phyloP scores from a whole-genome alignment of 495 filamentous ascomycete species.

The Copromyces sp. region DNA sequence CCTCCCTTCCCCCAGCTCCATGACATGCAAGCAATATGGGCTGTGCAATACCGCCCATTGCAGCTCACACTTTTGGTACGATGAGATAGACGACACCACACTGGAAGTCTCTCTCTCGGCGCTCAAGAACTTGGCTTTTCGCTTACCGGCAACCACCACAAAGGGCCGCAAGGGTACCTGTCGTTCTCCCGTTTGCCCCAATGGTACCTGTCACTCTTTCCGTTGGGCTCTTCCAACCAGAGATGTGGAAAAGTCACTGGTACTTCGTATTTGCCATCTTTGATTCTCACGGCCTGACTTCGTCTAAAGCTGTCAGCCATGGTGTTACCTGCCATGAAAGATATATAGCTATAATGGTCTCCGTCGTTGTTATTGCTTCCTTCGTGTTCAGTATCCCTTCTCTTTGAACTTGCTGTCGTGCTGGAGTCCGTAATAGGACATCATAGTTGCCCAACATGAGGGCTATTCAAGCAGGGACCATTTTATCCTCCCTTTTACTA shows the following conservation, averaged over 20 bases:
- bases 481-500: slow-evolving; percentile 10
- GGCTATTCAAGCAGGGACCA: slow-evolving; percentile 8
- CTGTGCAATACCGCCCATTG: background rate
- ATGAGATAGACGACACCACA: background rate
- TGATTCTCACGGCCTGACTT: background rate
- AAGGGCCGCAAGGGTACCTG: background rate
- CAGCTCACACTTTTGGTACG: background rate
- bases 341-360: background rate
- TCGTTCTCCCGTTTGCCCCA: background rate
- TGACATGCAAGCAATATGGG: background rate
- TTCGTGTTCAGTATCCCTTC: background rate
- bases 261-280: background rate
- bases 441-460: slow-evolving; percentile 13
- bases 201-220: background rate
- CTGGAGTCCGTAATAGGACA: slow-evolving; percentile 5
- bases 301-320: background rate
- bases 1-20: background rate
- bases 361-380: background rate
- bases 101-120: background rate
- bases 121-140: background rate
- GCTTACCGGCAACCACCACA: background rate
- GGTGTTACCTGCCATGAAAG: background rate
- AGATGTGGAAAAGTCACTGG: background rate
- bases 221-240: background rate
- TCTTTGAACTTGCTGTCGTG: slow-evolving; percentile 3